Base-by-base conservation (phyloP, 2,329 filamentous ascomycete species). In the Calonectria pseudoreteaudii region DNA sequence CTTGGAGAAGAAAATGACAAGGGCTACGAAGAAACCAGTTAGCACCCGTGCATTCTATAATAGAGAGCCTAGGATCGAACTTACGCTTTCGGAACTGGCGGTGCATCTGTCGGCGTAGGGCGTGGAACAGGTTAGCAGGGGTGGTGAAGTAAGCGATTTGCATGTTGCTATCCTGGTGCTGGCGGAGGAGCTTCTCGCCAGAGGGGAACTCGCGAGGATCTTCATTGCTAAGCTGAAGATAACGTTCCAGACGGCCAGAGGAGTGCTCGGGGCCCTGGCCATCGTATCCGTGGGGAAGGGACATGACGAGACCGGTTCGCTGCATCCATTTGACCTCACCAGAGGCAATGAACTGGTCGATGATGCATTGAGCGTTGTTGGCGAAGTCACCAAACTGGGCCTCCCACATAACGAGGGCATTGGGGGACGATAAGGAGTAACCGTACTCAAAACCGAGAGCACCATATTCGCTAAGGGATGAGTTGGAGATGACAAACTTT, bases 91-190 rank as follows among this genome's bases (percentile, higher is more conserved):
- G 93, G 94, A 99, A 99, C 85, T 99, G 96, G 82, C 97, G 93
- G 90, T 98, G 96, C 93, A 99, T 98, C 88, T 99, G 97, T 86
- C 97, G 93, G 84, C 97, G 94, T 77, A 99, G 91, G 79, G 97
- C 93, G 87, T 99, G 97, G 93, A 99, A 99, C 84, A 97, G 86
- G 87, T 99, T 99, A 78, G 96, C 91, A 34, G 97, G 97, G 60
- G 94, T 94, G n/a, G 97, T 99, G 92, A 97, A 96, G 90, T 97
- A 98, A 70, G 93, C 95, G 84, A 99, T 94, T 88, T 99, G 97
- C 93, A 99, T 98, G 89, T 99, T 99, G 90, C 95, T 98, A 88
- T 99, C 97, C 88, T 99, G 97, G 89, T 99, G 97, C 87, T 98
- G 97, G 80, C 97, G 95, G 70, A 97, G 93, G 74, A 98, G 92